Evolutionary conservation across 371 early-diverging fungal species (phyloP).

Genomic region (Funneliformis caledonium): DNA sequence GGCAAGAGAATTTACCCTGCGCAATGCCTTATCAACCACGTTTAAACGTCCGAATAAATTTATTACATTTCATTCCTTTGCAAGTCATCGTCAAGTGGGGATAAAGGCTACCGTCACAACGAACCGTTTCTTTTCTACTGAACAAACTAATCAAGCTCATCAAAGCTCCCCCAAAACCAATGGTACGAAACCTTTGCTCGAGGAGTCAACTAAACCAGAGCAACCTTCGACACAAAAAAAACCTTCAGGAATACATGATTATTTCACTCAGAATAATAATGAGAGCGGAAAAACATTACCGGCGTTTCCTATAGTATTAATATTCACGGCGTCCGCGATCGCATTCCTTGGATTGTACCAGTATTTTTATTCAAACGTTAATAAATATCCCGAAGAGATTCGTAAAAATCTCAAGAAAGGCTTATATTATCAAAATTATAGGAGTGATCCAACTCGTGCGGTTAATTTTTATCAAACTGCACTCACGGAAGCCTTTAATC

Average conservation of each 20-base stretch:
- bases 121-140: constrained; percentile 15
- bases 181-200: neutral
- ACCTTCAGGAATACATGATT: neutral
- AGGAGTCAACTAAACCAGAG: neutral
- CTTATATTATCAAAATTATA: constrained; percentile 62
- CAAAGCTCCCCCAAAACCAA: neutral
- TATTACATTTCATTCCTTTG: constrained; percentile 2
- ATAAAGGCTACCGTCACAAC: neutral
- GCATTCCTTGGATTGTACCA: constrained; percentile 59
- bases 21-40: neutral
- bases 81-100: neutral
- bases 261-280: neutral
- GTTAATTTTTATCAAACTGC: constrained; percentile 58
- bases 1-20: neutral
- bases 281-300: constrained; percentile 23
- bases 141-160: neutral
- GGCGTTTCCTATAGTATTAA: constrained; percentile 49
- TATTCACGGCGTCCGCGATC: constrained; percentile 51
- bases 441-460: constrained; percentile 54
- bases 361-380: constrained; percentile 60
- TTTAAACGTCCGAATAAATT: neutral
- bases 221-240: neutral
- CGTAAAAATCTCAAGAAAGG: constrained; percentile 64
- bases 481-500: constrained; percentile 52
- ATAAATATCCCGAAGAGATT: constrained; percentile 60